phyloP scores from a whole-genome alignment of 192 early-diverging fungal species.

The Gigaspora rosea region DNA sequence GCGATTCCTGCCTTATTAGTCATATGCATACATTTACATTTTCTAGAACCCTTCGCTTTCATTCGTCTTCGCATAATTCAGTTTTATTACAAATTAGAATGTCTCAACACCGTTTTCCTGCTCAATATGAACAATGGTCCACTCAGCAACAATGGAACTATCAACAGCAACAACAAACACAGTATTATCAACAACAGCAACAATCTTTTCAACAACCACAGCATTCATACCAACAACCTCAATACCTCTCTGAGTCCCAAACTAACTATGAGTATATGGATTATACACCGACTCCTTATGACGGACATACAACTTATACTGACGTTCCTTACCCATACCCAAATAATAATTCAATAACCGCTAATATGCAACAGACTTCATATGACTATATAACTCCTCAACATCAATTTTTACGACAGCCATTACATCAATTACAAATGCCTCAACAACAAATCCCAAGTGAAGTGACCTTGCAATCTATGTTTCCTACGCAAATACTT shows the following conservation, averaged over 20 bases:
- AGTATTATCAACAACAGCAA: background rate
- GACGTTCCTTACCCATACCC: conserved; percentile 20
- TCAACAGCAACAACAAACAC: conserved; percentile 18
- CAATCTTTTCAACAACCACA: background rate
- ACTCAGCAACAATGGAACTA: conserved; percentile 7
- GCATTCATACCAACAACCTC: background rate
- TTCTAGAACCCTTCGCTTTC: too few species aligned
- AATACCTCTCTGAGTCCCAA: background rate
- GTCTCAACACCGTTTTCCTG: background rate
- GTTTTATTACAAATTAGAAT: background rate
- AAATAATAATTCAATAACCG: background rate
- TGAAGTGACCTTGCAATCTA: background rate
- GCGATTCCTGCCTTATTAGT: too few species aligned
- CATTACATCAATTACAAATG: conserved; percentile 34
- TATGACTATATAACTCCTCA: background rate
- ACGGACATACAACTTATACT: conserved; percentile 20
- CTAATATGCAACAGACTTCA: background rate
- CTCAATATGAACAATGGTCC: conserved; percentile 10
- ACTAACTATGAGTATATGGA: conserved; percentile 5
- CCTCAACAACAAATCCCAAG: conserved; percentile 33
- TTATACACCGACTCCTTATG: conserved; percentile 3
- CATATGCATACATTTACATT: too few species aligned
- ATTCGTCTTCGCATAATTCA: background rate
- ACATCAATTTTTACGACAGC: background rate
- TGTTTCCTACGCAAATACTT: background rate